Percentiles rank a stretch among this genome's conserved stretches.
Conservation (phyloP, 2,329 filamentous ascomycete genomes). For the Xylariaceae sp. region DNA sequence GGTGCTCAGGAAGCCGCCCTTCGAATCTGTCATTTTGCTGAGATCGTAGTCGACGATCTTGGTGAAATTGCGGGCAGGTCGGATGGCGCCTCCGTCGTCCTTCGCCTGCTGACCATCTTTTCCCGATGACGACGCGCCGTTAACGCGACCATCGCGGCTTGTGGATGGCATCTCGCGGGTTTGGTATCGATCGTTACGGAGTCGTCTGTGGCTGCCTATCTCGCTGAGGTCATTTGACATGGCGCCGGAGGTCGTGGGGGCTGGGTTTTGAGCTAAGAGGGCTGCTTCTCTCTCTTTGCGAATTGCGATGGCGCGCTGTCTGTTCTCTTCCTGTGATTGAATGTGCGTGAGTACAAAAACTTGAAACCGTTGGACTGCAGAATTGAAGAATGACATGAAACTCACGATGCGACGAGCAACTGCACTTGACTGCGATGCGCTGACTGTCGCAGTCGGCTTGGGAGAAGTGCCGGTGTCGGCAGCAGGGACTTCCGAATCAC, state of each 20-base stretch:
- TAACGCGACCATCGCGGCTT: constrained; percentile 62
- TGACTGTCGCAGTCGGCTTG: constrained; percentile 18
- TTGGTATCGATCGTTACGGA: constrained; percentile 57
- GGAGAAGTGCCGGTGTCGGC: constrained; percentile 24
- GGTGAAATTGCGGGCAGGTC: constrained; percentile 79
- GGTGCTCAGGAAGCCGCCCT: constrained; percentile 86
- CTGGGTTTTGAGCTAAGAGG: constrained; percentile 39
- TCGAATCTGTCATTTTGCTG: constrained; percentile 95
- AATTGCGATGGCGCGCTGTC: constrained; percentile 82
- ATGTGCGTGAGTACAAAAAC: background rate
- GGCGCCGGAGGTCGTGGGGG: constrained; percentile 61
- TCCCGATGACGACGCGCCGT: constrained; percentile 31
- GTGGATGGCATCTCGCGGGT: constrained; percentile 43
- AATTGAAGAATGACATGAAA: background rate
- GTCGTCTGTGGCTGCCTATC: constrained; percentile 56
- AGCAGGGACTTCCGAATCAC: constrained; percentile 42
- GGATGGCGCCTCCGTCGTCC: constrained; percentile 43
- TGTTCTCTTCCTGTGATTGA: constrained; percentile 67
- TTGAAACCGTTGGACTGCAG: no score
- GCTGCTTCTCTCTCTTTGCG: constrained; percentile 65
- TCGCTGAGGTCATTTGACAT: constrained; percentile 57
- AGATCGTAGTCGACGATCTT: constrained; percentile 98
- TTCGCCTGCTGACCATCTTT: constrained; percentile 22
- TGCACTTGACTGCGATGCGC: constrained; percentile 50
- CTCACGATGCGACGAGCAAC: constrained; percentile 52